Evolutionary conservation across 1,284 basidiomycete species (phyloP), one percentile per base, ranked within the genome.

Genomic region (Melampsora allii-populina): DNA sequence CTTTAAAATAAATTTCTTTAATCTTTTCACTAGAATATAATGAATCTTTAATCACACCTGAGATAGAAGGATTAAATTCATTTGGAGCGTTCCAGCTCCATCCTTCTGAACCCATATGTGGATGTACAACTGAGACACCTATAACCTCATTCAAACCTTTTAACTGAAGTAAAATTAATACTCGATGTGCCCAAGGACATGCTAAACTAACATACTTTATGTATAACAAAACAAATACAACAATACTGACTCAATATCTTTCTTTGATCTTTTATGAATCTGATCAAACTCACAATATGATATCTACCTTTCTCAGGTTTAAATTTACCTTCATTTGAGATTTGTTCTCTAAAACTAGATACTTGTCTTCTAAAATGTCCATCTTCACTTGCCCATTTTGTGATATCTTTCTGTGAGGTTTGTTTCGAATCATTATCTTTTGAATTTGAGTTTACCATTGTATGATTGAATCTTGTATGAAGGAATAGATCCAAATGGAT

Each of bases 131-230:
- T 45, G 88, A 88, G 69, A 93, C 86, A 75, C 88, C 83, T 78
- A 90, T 91, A 85, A 76, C 96, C 87, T 76, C 92, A 84, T 50
- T 89, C 86, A 98, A 86, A 0, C 94, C 93, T 83, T 98, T 98
- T 78, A 98, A 86, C 82, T 91, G 87, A 78, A 94, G 86, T 3
- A 90, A 85, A 78, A 98, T 97, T 72, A 98, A 84, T 1, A 93
- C 86, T 77, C 95, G 86, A 66, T 93, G 93, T 0, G 95, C 95
- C 94, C 95, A 98, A 4, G 94, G 85, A 78, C 85, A 84, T 63
- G 81, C 80, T 56, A 76, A 68, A 2, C 80, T 77, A 7, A 79
- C 12, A 19, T 66, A 42, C 58, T 76, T 77, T 61, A 3, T 33
- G 42, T 42, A 42, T 42, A 2, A 42, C 9, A 9, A 39, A 39